Evolutionary conservation across 768 basidiomycete species (phyloP), one percentile per base, ranked within the genome.

Genomic region (Amanita rimosa): DNA sequence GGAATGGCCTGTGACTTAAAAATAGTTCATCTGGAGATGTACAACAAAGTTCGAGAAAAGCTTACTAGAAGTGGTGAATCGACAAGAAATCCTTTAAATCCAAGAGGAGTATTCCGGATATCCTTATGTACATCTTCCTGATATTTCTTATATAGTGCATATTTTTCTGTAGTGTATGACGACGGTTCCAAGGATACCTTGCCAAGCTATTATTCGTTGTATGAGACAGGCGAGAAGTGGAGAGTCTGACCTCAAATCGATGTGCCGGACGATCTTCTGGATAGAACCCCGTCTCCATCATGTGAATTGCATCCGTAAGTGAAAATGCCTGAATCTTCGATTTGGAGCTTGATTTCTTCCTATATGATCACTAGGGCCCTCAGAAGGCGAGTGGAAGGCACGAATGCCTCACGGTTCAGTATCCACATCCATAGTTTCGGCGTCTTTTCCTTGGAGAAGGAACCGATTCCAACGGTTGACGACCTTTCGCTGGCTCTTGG

Each of bases 41-140:
- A 21, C n/a, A 5, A 49, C 14, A 22, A 9, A 39, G 29, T 35
- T 11, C 21, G 4, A 14, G 14, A 52, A 8, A 21, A 21, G 63
- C 78, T 50, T 54, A 92, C 91, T 38, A 69, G 56, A 6, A 97
- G 69, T 1, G 92, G 89, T 6, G 82, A 78, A 6, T 84, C 72
- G 7, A 93, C 85, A 1, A 98, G 72, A 60, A 98, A 98, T 2
- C 76, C 62, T 48, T 65, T 66, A 60, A 95, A 95, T 1, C 74
- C 70, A 3, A 53, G 52, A 29, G 71, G 69, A 1, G 65, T 68
- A 26, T 74, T 78, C 2, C 72, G 64, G 1, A 61, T 54, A 39
- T 96, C 92, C 36, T 78, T 67, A 60, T 98, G 95, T 19, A 96
- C 79, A 5, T 79, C 69, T 26, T 61, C 62, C 61, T 93, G 95